A percentile compares a stretch with the other conserved stretches of the same genome.
Conservation (phyloP, 2,329 filamentous ascomycete genomes). For the Cryphonectria parasitica region DNA sequence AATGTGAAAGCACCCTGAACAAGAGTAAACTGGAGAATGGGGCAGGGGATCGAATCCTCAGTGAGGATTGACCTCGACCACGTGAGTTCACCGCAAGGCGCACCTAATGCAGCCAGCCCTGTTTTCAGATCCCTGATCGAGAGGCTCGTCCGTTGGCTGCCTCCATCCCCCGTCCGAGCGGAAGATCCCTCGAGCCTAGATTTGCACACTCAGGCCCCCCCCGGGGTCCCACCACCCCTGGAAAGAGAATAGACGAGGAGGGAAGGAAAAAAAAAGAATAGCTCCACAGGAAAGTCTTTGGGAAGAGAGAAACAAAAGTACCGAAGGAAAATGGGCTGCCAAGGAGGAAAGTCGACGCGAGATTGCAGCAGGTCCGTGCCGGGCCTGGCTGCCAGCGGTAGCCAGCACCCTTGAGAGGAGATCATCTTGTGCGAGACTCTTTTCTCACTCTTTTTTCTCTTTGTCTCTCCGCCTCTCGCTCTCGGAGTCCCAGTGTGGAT, state of each 20-base stretch:
- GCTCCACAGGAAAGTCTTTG: background rate
- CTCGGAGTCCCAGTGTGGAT: background rate
- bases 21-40: background rate
- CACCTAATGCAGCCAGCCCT: background rate
- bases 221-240: too few species aligned
- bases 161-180: background rate
- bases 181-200: background rate
- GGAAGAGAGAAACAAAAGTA: background rate
- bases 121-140: background rate
- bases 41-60: background rate
- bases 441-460: too few species aligned
- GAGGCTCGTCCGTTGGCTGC: background rate
- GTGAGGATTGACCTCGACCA: background rate
- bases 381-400: background rate
- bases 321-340: background rate
- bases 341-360: background rate
- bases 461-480: background rate
- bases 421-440: too few species aligned
- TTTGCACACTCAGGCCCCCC: background rate
- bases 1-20: background rate
- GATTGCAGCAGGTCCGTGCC: constrained; percentile 1
- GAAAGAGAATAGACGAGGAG: too few species aligned
- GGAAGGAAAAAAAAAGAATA: background rate
- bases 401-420: background rate
- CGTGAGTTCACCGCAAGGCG: background rate